Conservation (phyloP, 2,329 filamentous ascomycete genomes). For the Aspergillus clavatus region DNA sequence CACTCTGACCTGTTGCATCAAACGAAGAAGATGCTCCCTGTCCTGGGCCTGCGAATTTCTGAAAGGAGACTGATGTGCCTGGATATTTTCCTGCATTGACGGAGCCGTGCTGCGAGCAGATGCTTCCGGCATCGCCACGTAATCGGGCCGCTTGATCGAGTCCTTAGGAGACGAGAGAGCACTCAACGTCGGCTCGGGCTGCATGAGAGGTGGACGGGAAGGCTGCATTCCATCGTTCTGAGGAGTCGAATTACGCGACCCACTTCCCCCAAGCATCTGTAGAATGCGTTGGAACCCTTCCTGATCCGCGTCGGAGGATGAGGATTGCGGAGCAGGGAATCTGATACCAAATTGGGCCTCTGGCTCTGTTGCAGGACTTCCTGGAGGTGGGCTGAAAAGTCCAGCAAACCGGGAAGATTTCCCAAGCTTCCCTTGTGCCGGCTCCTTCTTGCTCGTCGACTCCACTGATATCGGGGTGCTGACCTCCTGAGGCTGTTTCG, state of each 20-base stretch:
- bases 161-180: slow-evolving; percentile 31
- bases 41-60: slow-evolving; percentile 51
- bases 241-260: slow-evolving; percentile 43
- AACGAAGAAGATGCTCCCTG: slow-evolving; percentile 76
- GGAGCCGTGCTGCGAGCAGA: slow-evolving; percentile 21
- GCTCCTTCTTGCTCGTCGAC: slow-evolving; percentile 41
- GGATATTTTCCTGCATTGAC: slow-evolving; percentile 24
- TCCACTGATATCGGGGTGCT: slow-evolving; percentile 33
- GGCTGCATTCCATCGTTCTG: slow-evolving; percentile 35
- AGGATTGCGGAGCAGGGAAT: slow-evolving; percentile 25
- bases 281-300: slow-evolving; percentile 80
- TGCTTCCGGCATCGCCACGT: slow-evolving; percentile 23
- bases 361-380: slow-evolving; percentile 46
- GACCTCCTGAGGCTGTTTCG: slow-evolving; percentile 42
- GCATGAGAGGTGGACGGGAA: slow-evolving; percentile 27
- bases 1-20: slow-evolving; percentile 63
- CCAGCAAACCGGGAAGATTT: slow-evolving; percentile 84
- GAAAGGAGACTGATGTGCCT: slow-evolving; percentile 28
- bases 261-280: slow-evolving; percentile 66
- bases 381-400: slow-evolving; percentile 61
- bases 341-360: slow-evolving; percentile 23
- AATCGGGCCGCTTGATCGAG: slow-evolving; percentile 28
- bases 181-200: slow-evolving; percentile 26
- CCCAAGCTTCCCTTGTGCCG: slow-evolving; percentile 47
- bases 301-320: slow-evolving; percentile 61